Base-by-base conservation (phyloP, 2,329 filamentous ascomycete genomes). In the Xylaria sp. region DNA sequence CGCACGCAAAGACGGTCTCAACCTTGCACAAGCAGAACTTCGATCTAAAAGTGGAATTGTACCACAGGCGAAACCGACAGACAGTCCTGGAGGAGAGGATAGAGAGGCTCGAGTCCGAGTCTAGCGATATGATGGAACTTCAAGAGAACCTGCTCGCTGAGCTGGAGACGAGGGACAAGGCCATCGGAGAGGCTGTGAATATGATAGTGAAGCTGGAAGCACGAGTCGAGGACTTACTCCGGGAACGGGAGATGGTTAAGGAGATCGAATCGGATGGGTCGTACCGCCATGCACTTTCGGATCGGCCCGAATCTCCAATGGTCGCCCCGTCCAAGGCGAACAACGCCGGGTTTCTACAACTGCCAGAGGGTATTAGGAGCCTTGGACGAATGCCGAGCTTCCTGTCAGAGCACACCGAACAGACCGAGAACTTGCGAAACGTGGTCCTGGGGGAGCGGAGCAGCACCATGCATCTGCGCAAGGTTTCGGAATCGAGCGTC, bases 11-110 rank as follows among this genome's bases (percentile, higher is more conserved):
- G 80, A 83, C 86, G 49, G 73, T 90, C 48, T 88, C 87, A 4
- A 86, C 78, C 1, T 72, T 91, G 19, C 85, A 87, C 69, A 91
- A 91, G 67, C 84, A 90, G 71, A 91, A 91, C 64, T 91, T 91
- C 62, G 87, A 90, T 61, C 77, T 91, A 39, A 91, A 91, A 69
- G 76, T 91, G 26, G 87, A 91, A 66, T 71, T 91, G 1, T 89
- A 82, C 62, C 87, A 91, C 65, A 80, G 86, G 6, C 79, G 88
- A 22, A 83, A 91, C 70, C 79, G 81, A 48, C 85, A 88, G 64
- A 78, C 77, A 7, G 74, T 74, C 19, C 64, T 90, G 29, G 86
- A 90, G 64, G 76, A 80, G 29, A 76, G 78, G 39, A 62, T 86
- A n/a, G 79, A 84, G 37, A 69, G 69, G 4, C 72, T 89, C 17